Conservation (phyloP, 75 land plant genomes). For the Sequoiadendron giganteum region DNA sequence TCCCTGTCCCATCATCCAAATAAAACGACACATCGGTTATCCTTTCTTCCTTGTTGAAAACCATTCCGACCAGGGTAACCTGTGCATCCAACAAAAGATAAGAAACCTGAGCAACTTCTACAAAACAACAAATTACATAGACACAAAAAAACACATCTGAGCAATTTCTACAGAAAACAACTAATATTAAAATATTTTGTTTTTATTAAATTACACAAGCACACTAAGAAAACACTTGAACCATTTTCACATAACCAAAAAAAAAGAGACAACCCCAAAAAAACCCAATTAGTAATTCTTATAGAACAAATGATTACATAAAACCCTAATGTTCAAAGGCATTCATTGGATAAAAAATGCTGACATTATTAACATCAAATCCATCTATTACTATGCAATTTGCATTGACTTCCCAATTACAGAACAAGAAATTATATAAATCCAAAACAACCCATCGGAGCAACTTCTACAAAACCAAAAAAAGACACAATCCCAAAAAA, state of each 20-base stretch:
- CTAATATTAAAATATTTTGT: not conserved
- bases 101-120: not conserved
- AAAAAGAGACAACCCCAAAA: too few species aligned
- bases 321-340: not conserved
- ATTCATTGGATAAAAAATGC: not conserved
- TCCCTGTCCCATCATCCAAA: constrained; percentile 91
- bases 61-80: constrained; percentile 86
- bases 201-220: too few species aligned
- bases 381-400: constrained; percentile 62
- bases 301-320: not conserved
- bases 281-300: not conserved
- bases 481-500: not conserved
- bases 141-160: not conserved
- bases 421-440: not conserved
- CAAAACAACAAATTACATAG: not conserved
- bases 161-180: not conserved
- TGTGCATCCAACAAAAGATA: constrained; percentile 10
- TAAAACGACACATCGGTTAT: constrained; percentile 72
- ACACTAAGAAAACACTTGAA: too few species aligned
- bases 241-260: too few species aligned
- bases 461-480: not conserved
- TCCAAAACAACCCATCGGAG: not conserved
- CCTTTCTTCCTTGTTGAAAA: constrained; percentile 64
- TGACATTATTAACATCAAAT: constrained; percentile 67
- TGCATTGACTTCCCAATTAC: not conserved